Base-by-base conservation (phyloP, 2,329 filamentous ascomycete genomes). In the Xylaria sp. region DNA sequence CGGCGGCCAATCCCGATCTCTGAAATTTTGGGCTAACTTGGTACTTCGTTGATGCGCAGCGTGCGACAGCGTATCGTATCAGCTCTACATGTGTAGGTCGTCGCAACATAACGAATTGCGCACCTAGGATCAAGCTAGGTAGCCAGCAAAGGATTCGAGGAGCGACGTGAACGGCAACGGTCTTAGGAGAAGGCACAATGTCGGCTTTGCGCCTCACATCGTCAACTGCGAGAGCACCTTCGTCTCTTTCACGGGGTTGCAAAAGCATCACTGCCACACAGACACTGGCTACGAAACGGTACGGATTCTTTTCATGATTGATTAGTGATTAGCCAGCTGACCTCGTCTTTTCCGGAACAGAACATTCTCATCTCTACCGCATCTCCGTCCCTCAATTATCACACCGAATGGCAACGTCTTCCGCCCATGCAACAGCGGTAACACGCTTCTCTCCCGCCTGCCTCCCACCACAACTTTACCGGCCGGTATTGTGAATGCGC, bases 281-380 rank as follows among this genome's bases (percentile, higher is more conserved):
- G 43, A 63, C 62, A 8, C 52, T 52, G 43, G 43, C 53, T 20
- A 59, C 64, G 6, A 69, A 60, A 66, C 63, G 70, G 70, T 72
- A 70, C n/a, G 55, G 6, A 12, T 50, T 32, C 15, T 46, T 60
- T 23, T 34, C 7, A 12, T 25, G 13, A 28, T 20, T 12, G 15
- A 25, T 2, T 15, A 13, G 15, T n/a, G 8, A 23, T 20, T 13
- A 41, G 34, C 25, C 6, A 50, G 53, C 65, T 67, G 25, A 60
- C n/a, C 32, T n/a, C 30, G 2, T 1, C 12, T 3, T 25, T 18
- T 34, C 41, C 10, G 45, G 9, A 50, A 48, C 67, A 86, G 83
- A 71, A 79, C 80, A 60, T 85, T 85, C 74, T 81, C 83, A 59
- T 84, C 84, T 56, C 82, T 88, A 71, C 82, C 85, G 1, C 79